Conservation (phyloP, 768 basidiomycete species). For the Gelatoporia subvermispora region DNA sequence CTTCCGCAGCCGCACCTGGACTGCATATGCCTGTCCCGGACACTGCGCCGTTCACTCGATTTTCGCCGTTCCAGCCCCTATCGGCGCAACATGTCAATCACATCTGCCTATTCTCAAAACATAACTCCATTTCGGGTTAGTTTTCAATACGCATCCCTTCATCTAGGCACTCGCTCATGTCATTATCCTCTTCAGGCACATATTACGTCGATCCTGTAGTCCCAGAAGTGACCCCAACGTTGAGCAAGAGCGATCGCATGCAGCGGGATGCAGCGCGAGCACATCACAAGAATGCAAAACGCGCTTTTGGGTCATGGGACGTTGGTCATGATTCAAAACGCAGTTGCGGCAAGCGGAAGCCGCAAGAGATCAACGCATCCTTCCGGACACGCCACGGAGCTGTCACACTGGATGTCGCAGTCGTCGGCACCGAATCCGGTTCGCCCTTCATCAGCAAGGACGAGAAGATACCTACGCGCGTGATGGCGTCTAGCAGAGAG, state of each 20-base stretch:
- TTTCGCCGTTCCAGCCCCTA: too few species aligned
- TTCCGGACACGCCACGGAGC: constrained; percentile 21
- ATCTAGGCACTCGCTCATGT: background rate
- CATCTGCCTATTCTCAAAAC: constrained; percentile 1
- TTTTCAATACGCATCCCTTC: background rate
- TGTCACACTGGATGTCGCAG: constrained; percentile 19
- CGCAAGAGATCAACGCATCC: constrained; percentile 15
- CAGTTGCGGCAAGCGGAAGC: constrained; percentile 3
- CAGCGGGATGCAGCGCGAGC: background rate
- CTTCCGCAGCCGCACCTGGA: too few species aligned
- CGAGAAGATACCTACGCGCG: constrained; percentile 2
- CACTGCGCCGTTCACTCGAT: too few species aligned
- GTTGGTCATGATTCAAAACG: background rate
- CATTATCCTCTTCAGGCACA: background rate
- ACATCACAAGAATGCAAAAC: constrained; percentile 5
- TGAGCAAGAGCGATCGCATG: background rate
- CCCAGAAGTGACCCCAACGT: background rate
- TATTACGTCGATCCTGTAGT: background rate
- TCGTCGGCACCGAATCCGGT: constrained; percentile 6
- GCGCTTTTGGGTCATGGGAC: constrained; percentile 2
- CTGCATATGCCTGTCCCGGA: too few species aligned
- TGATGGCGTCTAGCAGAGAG: constrained; percentile 12
- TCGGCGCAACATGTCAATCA: background rate
- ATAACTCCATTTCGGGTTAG: constrained; percentile 1
- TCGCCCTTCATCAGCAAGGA: too few species aligned